Evolutionary conservation across 345 rosid species (phyloP).

Genomic region (Odontarrhena argentea): DNA sequence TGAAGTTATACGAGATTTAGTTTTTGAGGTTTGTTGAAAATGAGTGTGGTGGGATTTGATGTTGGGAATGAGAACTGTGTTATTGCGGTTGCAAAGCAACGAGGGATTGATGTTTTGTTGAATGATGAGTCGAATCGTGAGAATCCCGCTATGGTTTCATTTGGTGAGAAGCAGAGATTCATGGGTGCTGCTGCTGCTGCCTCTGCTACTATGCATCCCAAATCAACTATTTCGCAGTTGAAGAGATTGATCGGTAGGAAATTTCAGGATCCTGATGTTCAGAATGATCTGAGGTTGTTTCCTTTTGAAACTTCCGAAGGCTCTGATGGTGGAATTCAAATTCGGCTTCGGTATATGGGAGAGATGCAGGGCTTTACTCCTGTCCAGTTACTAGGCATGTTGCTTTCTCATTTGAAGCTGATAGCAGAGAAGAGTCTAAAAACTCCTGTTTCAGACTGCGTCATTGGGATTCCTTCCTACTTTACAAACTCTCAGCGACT

Average conservation of each 20-base stretch:
- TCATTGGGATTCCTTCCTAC: conserved; percentile 68
- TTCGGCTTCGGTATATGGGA: conserved; percentile 53
- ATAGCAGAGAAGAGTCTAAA: conserved; percentile 55
- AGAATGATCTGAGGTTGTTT: conserved; percentile 53
- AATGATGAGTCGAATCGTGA: conserved; percentile 77
- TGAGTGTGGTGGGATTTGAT: conserved; percentile 81
- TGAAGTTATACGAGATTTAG: not conserved
- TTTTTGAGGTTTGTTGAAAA: conserved; percentile 34
- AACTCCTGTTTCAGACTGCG: conserved; percentile 55
- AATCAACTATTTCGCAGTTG: conserved; percentile 67
- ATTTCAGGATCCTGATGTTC: conserved; percentile 54
- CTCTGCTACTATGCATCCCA: conserved; percentile 74
- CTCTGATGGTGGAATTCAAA: conserved; percentile 56
- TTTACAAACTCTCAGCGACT: conserved; percentile 61
- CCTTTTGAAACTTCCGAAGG: conserved; percentile 55
- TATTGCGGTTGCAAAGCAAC: conserved; percentile 66
- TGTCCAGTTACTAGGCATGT: conserved; percentile 61
- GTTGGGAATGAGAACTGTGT: conserved; percentile 84
- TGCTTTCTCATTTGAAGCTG: conserved; percentile 67
- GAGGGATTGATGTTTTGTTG: conserved; percentile 73
- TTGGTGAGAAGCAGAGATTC: conserved; percentile 84
- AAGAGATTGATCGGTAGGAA: conserved; percentile 66
- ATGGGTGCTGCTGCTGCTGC: conserved; percentile 83
- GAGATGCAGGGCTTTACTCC: conserved; percentile 53
- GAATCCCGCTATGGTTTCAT: conserved; percentile 70